Percentiles rank a stretch among this genome's conserved stretches.
phyloP scores from a whole-genome alignment of 306 rosid species.

The Medicago arabica region DNA sequence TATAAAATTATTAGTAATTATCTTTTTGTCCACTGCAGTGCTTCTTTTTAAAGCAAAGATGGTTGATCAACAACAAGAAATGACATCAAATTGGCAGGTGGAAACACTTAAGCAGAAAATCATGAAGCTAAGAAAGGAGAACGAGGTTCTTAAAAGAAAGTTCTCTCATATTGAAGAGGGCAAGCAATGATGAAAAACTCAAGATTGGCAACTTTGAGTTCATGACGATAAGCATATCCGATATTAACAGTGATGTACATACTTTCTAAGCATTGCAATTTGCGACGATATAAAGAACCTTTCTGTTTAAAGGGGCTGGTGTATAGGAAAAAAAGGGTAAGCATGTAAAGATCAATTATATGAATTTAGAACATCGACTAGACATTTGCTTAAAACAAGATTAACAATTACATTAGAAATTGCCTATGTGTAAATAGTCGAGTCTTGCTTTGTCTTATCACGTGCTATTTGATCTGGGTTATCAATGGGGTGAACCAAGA shows the following conservation, averaged over 20 bases:
- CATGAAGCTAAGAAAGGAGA: conserved; percentile 72
- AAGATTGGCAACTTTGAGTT: neutral
- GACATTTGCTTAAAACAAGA: neutral
- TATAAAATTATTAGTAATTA: neutral
- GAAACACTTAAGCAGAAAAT: conserved; percentile 75
- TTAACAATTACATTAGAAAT: too few species aligned
- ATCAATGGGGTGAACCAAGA: too few species aligned
- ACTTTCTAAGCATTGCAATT: conserved; percentile 4
- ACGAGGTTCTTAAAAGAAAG: conserved; percentile 70
- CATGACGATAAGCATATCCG: neutral
- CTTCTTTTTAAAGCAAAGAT: conserved; percentile 65
- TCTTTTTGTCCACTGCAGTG: conserved; percentile 53
- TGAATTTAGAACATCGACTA: neutral
- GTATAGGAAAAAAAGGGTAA: neutral
- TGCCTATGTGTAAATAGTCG: neutral
- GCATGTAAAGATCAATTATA: neutral
- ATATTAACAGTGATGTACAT: neutral
- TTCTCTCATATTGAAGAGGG: conserved; percentile 44
- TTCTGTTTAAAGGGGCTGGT: neutral
- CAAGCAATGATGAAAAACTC: conserved; percentile 18
- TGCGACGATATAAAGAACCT: neutral
- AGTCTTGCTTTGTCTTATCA: too few species aligned
- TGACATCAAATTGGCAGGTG: conserved; percentile 60
- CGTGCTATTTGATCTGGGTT: too few species aligned
- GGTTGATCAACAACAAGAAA: conserved; percentile 63